phyloP scores from a whole-genome alignment of 306 rosid genomes.

The Mimosa bimucronata region DNA sequence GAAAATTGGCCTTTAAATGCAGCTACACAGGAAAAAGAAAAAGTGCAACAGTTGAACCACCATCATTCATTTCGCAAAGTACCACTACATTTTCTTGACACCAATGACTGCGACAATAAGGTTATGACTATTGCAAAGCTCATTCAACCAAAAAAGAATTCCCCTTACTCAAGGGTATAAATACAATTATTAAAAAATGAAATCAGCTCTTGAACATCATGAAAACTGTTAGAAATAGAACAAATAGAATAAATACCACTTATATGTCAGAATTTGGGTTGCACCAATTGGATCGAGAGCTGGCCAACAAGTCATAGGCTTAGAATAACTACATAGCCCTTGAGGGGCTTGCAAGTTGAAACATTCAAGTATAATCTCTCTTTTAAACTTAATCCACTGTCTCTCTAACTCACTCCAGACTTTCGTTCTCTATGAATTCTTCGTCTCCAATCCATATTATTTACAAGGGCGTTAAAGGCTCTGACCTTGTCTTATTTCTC shows the following conservation, averaged over 20 bases:
- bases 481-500: neutral
- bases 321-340: neutral
- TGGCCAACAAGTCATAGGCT: neutral
- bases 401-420: neutral
- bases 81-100: neutral
- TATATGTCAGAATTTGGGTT: neutral
- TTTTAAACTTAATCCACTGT: neutral
- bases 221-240: neutral
- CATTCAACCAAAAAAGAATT: neutral
- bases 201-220: neutral
- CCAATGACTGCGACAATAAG: neutral
- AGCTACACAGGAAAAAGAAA: neutral
- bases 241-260: neutral
- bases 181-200: neutral
- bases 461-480: neutral
- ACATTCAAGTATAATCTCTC: neutral
- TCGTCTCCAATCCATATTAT: neutral
- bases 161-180: neutral
- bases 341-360: neutral
- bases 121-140: neutral
- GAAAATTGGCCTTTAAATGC: neutral
- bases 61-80: neutral
- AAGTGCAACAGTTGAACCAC: constrained; percentile 1
- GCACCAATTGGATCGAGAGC: neutral
- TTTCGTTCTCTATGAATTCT: neutral